Evolutionary conservation across 1,139 yeast species (phyloP), one percentile per base, ranked within the genome.

Genomic region (Kodamaea sp.): DNA sequence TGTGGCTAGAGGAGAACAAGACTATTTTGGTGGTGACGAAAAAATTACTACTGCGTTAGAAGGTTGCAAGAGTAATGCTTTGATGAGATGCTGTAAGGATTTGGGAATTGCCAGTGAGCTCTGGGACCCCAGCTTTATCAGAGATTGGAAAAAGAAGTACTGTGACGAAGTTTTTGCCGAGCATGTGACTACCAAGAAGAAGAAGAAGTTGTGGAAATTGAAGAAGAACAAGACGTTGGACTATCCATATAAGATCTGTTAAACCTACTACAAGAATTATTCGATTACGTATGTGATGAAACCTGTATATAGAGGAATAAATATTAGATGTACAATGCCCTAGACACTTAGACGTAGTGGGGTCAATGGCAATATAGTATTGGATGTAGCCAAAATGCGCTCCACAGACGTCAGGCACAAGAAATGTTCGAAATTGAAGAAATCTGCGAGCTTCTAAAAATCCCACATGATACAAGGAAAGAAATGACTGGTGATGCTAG

Each of bases 1-100:
- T 46, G 84, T 92, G 22, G 95, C 97, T 1, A 74, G 98, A 41
- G 98, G 98, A 19, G 98, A 92, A 57, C 97, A 89, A 60, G 94
- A 88, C 48, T 92, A 85, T 55, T 92, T 86, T 64, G 84, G 80
- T 31, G 74, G 75, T 1, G 90, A 87, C 23, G 82, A 80, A 37
- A 95, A 94, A 34, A 78, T 92, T 34, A 89, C 97, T 5, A 92
- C 97, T 0, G 97, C 98, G 0, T 83, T 95, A 29, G 98, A 92
- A 63, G 98, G 98, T 10, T 92, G 98, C 61, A 89, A 89, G 57
- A 83, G 95, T 57, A 92, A 92, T 56, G 97, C 98, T 0, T 68
- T 92, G 59, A 92, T 92, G 97, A 76, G 98, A 55, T 90, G 97
- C 55, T 92, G 98, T 63, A 92, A 92, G 57, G 98, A 92, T 63